phyloP scores from a whole-genome alignment of 192 early-diverging fungal genomes.

The Spizellomyces punctatus region DNA sequence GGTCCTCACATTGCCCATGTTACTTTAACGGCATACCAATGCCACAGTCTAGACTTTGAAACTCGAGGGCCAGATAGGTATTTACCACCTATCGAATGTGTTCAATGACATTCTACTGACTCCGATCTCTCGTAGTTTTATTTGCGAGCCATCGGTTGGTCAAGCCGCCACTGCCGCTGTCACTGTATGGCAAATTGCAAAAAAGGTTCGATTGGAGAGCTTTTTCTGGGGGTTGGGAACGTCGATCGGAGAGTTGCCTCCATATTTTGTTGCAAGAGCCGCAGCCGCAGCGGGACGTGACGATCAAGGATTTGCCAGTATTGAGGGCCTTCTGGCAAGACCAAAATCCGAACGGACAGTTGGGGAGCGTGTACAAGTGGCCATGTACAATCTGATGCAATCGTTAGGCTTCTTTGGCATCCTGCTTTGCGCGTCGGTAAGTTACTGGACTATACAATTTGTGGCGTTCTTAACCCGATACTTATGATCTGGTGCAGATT shows the following conservation, averaged over 20 bases:
- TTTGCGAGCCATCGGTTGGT: constrained; percentile 27
- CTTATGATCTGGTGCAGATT: constrained; percentile 53
- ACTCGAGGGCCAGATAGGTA: constrained; percentile 69
- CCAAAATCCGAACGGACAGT: constrained; percentile 55
- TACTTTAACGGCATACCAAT: constrained; percentile 86
- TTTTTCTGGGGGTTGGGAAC: constrained; percentile 95
- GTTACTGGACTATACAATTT: not conserved
- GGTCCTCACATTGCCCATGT: constrained; percentile 90
- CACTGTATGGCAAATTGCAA: constrained; percentile 64
- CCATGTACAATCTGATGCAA: constrained; percentile 71
- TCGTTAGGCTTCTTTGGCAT: constrained; percentile 89
- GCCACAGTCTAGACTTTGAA: constrained; percentile 72
- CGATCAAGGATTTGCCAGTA: constrained; percentile 41
- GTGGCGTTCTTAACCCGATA: not conserved
- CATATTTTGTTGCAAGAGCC: constrained; percentile 92
- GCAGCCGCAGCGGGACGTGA: constrained; percentile 49
- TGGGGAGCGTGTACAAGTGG: constrained; percentile 68
- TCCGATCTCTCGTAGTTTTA: constrained; percentile 34
- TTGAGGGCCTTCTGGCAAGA: constrained; percentile 52
- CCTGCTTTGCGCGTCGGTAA: constrained; percentile 84
- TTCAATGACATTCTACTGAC: not conserved
- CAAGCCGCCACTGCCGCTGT: constrained; percentile 23
- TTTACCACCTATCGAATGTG: not conserved
- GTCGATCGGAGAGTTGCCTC: constrained; percentile 90
- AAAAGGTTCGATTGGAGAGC: constrained; percentile 74